These are phyloP conservation scores for Ajuga chamaepitys DNA, from an alignment of 257 asterid genomes.

Conservation along the genomic window DNA sequence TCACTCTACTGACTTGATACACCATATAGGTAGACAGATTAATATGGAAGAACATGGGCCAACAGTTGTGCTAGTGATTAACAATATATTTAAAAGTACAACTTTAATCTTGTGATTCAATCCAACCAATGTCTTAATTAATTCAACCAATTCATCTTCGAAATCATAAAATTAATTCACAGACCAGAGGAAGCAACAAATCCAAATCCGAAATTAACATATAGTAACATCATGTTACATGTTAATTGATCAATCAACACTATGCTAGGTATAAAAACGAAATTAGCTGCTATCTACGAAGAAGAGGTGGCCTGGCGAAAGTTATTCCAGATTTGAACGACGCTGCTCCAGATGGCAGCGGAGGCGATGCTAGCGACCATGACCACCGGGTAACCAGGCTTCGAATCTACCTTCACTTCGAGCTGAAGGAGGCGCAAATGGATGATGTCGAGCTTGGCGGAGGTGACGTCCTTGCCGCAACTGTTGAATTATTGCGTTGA, in stretches of 20 bases:
- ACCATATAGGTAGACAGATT: no score
- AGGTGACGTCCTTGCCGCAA: conserved; percentile 24
- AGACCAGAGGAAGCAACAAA: not conserved
- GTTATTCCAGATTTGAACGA: conserved; percentile 46
- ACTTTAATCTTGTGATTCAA: not conserved
- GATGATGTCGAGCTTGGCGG: conserved; percentile 63
- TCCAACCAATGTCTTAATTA: not conserved
- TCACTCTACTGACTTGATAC: no score
- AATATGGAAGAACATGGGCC: no score
- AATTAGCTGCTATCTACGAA: not conserved
- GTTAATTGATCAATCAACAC: not conserved
- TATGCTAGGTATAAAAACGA: no score
- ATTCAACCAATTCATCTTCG: not conserved
- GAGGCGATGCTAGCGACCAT: conserved; percentile 64
- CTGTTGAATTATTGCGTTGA: conserved; percentile 26
- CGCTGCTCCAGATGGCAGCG: conserved; percentile 49
- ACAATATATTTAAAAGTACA: no score
- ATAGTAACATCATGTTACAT: not conserved
- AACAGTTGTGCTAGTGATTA: no score
- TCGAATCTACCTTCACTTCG: conserved; percentile 73
- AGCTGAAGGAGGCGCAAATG: conserved; percentile 52
- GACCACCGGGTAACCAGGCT: conserved; percentile 69
- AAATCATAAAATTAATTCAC: not conserved
- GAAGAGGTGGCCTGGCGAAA: conserved; percentile 42
- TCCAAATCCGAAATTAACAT: not conserved